phyloP scores from a whole-genome alignment of 2,329 filamentous ascomycete species.

The Monilinia vaccinii-corymbosi region DNA sequence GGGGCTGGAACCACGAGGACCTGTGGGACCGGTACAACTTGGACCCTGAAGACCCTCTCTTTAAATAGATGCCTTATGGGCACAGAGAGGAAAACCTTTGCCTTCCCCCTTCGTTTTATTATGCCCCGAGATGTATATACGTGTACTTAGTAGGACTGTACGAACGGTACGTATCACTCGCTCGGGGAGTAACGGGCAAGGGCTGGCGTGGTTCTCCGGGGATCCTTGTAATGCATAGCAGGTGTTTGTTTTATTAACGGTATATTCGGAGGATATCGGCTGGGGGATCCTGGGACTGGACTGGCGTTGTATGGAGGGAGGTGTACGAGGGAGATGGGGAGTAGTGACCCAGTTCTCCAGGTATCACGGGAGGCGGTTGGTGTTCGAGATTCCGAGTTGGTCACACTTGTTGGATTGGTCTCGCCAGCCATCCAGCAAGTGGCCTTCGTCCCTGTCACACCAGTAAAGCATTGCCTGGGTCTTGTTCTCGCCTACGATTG shows the following conservation, averaged over 20 bases:
- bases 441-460: too few relatives aligned
- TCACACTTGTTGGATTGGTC: too few relatives aligned
- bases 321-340: not conserved
- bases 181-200: not conserved
- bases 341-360: not conserved
- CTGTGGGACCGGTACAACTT: not conserved
- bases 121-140: not conserved
- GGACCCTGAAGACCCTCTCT: not conserved
- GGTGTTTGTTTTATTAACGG: not conserved
- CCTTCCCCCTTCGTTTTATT: not conserved
- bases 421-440: too few relatives aligned
- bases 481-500: too few relatives aligned
- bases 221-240: not conserved
- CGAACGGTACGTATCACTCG: not conserved
- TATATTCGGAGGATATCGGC: not conserved
- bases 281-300: not conserved
- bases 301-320: not conserved
- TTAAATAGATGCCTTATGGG: not conserved
- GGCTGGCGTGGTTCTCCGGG: not conserved
- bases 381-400: too few relatives aligned
- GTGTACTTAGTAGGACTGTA: conserved; percentile 1
- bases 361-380: not conserved
- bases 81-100: not conserved
- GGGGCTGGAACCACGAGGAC: not conserved
- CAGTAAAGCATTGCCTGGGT: too few relatives aligned